Evolutionary conservation across 225 moss, liverwort and hornwort genomes (phyloP).

Genomic region (Thuidium tamariscinum): DNA sequence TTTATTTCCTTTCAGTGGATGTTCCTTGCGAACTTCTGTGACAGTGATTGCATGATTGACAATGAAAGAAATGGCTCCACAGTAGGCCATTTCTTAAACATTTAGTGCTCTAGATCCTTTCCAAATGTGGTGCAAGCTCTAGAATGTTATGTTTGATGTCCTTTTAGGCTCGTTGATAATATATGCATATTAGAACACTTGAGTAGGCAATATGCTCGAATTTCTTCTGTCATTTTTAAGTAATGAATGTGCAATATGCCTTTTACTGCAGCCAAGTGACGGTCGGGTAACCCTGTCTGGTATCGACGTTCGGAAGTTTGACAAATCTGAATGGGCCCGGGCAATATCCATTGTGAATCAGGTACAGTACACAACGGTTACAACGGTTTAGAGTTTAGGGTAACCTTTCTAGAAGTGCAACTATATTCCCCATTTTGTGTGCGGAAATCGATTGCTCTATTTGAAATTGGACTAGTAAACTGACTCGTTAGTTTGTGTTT

Average conservation of each 20-base stretch:
- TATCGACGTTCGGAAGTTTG: constrained; percentile 88
- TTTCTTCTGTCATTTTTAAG: not conserved
- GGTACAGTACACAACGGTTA: constrained; percentile 10
- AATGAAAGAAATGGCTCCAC: not conserved
- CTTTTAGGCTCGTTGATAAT: not conserved
- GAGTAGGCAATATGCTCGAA: not conserved
- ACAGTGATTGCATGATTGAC: not conserved
- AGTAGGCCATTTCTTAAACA: not conserved
- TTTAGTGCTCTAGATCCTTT: not conserved
- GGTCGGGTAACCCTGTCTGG: constrained; percentile 85
- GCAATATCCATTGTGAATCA: constrained; percentile 95
- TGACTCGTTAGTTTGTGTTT: not conserved
- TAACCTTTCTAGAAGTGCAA: not conserved
- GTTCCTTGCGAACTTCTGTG: not conserved
- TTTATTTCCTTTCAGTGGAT: not conserved
- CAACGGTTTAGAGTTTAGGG: not conserved
- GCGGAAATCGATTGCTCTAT: not conserved
- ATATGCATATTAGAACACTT: not conserved
- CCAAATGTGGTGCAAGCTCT: not conserved
- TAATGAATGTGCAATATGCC: not conserved
- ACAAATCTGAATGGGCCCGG: constrained; percentile 95
- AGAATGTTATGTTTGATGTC: not conserved
- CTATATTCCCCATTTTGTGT: not conserved
- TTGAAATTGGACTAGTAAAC: not conserved
- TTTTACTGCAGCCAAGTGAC: constrained; percentile 57